A percentile compares a stretch with the other conserved stretches of the same genome.
phyloP scores from a whole-genome alignment of 345 rosid species.

The Bruguiera parviflora region DNA sequence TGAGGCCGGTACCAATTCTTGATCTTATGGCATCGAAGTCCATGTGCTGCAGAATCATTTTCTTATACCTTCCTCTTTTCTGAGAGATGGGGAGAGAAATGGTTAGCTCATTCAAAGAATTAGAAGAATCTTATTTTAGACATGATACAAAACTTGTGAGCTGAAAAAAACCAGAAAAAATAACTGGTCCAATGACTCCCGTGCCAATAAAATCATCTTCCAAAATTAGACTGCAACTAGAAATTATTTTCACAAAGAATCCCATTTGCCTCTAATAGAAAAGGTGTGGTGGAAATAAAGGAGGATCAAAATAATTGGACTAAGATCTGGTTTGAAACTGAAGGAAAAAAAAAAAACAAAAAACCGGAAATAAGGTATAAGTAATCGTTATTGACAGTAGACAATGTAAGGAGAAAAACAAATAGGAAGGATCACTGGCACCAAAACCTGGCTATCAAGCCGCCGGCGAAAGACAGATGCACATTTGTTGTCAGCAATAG shows the following conservation, averaged over 20 bases:
- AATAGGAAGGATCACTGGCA: background rate
- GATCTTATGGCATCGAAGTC: conserved; percentile 71
- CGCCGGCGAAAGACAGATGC: conserved; percentile 57
- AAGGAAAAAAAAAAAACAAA: too few species aligned
- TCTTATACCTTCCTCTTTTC: conserved; percentile 92
- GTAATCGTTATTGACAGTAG: background rate
- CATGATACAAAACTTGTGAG: too few species aligned
- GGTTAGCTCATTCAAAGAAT: conserved; percentile 6
- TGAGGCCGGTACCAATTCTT: conserved; percentile 40
- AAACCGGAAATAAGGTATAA: too few species aligned
- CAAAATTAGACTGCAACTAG: too few species aligned
- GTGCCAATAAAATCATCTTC: too few species aligned
- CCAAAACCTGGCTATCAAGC: conserved; percentile 80
- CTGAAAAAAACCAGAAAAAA: too few species aligned
- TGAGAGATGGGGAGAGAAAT: conserved; percentile 27
- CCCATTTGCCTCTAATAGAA: too few species aligned
- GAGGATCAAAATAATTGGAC: background rate
- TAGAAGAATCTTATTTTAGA: background rate
- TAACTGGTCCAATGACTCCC: too few species aligned
- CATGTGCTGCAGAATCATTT: conserved; percentile 61
- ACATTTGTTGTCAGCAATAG: conserved; percentile 47
- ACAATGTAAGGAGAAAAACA: background rate
- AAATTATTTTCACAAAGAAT: background rate
- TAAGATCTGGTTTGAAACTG: background rate
- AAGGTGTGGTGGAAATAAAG: background rate